Evolutionary conservation across 2,329 filamentous ascomycete species (phyloP).

Genomic region (Emmonsia crescens): DNA sequence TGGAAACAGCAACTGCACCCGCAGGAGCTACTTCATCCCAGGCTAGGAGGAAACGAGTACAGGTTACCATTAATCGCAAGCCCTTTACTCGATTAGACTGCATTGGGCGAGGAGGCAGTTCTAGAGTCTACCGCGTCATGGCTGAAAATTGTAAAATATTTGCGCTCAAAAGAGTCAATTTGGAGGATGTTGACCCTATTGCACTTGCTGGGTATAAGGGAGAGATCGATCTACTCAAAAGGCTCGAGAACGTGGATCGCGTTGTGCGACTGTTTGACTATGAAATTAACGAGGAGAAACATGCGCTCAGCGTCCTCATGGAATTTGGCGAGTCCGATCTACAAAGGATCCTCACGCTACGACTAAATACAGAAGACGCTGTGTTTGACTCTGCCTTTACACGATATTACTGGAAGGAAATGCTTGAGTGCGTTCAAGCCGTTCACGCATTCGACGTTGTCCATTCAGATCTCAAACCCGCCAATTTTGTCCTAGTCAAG

Average conservation of each 20-base stretch:
- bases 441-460: conserved; percentile 89
- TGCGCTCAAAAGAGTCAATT: conserved; percentile 81
- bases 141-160: conserved; percentile 95
- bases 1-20: conserved; percentile 80
- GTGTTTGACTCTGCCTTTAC: conserved; percentile 82
- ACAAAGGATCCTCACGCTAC: conserved; percentile 68
- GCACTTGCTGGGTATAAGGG: conserved; percentile 83
- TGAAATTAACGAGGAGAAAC: conserved; percentile 87
- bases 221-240: conserved; percentile 83
- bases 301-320: conserved; percentile 84
- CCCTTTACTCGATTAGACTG: conserved; percentile 81
- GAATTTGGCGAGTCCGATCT: conserved; percentile 94
- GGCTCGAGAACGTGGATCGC: conserved; percentile 71
- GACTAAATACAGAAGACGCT: conserved; percentile 59
- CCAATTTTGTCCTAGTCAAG: conserved; percentile 89
- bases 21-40: conserved; percentile 70
- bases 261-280: conserved; percentile 87
- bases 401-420: conserved; percentile 98
- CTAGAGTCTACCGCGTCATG: conserved; percentile 91
- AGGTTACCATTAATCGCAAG: conserved; percentile 82
- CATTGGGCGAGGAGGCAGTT: conserved; percentile 84
- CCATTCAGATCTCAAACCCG: conserved; percentile 92
- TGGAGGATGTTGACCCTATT: conserved; percentile 77
- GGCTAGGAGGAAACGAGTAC: conserved; percentile 63
- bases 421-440: conserved; percentile 87